phyloP scores from a whole-genome alignment of 345 rosid species.

The Brassica incana region DNA sequence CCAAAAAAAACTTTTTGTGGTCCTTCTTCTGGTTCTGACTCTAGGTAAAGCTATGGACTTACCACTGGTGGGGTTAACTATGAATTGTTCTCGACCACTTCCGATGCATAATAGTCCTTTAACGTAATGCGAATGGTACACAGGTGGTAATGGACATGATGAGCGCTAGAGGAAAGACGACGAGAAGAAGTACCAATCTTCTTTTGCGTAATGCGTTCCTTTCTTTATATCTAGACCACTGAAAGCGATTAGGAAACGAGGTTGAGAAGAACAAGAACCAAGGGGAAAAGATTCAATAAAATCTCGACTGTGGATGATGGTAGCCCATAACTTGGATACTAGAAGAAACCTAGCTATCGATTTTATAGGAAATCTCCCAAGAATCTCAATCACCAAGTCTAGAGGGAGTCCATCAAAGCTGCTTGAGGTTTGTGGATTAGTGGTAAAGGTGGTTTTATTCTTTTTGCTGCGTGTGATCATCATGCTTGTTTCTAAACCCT shows the following conservation, averaged over 20 bases:
- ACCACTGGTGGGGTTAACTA: not conserved
- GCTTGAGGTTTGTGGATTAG: not conserved
- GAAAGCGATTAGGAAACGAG: not conserved
- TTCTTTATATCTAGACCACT: not conserved
- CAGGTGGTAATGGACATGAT: not conserved
- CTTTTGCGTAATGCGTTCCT: not conserved
- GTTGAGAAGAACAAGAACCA: not conserved
- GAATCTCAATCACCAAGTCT: not conserved
- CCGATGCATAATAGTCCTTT: not conserved
- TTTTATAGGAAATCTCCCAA: not conserved
- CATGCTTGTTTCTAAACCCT: not conserved
- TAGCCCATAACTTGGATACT: not conserved
- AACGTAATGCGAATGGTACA: not conserved
- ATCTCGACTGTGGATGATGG: not conserved
- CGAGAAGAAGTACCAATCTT: conserved; percentile 3
- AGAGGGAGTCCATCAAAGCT: not conserved
- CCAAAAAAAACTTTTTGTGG: not conserved
- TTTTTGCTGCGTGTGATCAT: not conserved
- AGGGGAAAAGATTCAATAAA: not conserved
- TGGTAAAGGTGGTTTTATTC: not conserved
- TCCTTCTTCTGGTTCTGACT: not conserved
- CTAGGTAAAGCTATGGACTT: not conserved
- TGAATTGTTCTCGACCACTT: not conserved
- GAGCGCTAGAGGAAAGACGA: not conserved
- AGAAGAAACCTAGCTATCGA: not conserved